Base-by-base conservation (phyloP, 2,329 filamentous ascomycete genomes). In the Stagonosporopsis cucurbitacearum region DNA sequence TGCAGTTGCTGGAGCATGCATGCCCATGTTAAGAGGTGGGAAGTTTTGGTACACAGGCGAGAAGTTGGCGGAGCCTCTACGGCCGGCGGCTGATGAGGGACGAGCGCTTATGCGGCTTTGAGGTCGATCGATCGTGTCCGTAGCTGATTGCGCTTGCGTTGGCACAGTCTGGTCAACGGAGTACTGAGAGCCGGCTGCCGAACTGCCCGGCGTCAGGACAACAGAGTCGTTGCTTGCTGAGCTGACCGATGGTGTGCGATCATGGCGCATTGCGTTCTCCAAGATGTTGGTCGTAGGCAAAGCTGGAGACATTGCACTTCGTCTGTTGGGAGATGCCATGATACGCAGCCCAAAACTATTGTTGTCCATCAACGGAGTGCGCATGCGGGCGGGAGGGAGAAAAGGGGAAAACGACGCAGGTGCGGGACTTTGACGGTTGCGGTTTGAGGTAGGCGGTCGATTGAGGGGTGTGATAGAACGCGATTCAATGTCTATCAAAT, bases 381-480 rank as follows among this genome's bases (percentile, higher is more conserved):
- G 69, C 32, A 75, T 54, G 48, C 75, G 66, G 9, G 70, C 50
- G 39, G 72, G 72, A 35, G 72, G 66, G 35, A 68, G 58, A 48
- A 75, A 72, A 3, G 72, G 74, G 7, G 74, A 75, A 45, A 70
- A 75, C 13, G 66, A 63, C 46, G 69, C 68, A n/a, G 54, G 54
- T 42, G 72, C 71, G 26, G 74, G 72, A 47, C 71, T 75, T 41
- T 69, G 68, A 35, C 76, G 65, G 53, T 77, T 76, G 26, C 76
- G 58, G 46, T 77, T 77, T 26, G 73, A 64, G 8, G 75, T 77
- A 23, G 75, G 64, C 37, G 75, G 75, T 25, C 76, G 72, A 44
- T 70, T 65, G 46, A 78, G 64, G 15, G 76, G 76, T 15, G 76
- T 78, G 12, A 70, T 73, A 19, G 72, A 69, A 26, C 75, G 72